Evolutionary conservation across 306 rosid species (phyloP), one percentile per base, ranked within the genome.

Genomic region (Cicer bijugum): DNA sequence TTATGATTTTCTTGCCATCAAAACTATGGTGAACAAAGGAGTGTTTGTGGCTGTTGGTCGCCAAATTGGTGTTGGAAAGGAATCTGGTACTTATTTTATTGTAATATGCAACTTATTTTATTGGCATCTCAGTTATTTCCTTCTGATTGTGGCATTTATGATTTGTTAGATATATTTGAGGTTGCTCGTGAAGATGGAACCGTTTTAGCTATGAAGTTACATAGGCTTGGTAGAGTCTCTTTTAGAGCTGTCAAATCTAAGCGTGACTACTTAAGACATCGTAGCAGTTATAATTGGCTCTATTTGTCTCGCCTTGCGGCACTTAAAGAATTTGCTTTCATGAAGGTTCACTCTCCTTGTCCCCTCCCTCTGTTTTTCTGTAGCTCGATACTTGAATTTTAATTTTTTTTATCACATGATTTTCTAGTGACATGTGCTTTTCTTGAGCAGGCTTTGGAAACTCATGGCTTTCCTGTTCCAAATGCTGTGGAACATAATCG

Each of bases 221-320:
- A 93, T 72, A 84, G 97, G 70, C 97, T 93, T 67, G 98, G 98
- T 56, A 85, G 98, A 83, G 87, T 86, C 69, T 93, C 98, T 67
- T 93, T 93, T 67, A 86, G 98, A 69, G 97, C 96, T 58, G 97
- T 93, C 42, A 93, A 93, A 80, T 84, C 96, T 2, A 93, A 93
- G 91, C 98, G 98, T 78, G 98, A 91, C 80, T 93, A 93, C 78
- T 80, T 93, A 76, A 84, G 80, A 82, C 97, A 93, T 75, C 94
- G 94, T 23, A 89, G 92, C 53, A 89, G 94, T 88, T 93, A 28
- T 69, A 93, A 86, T 71, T 93, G 98, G 98, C 87, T 93, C 12
- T 93, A 93, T 79, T 85, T 93, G 80, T 93, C 98, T 43, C 88
- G 98, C 58, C 98, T 93, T 37, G 97, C 98, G 11, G 97, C 97